A percentile compares a stretch with the other conserved stretches of the same genome.
Conservation (phyloP, 2,329 filamentous ascomycete genomes). For the Colletotrichum cereale region DNA sequence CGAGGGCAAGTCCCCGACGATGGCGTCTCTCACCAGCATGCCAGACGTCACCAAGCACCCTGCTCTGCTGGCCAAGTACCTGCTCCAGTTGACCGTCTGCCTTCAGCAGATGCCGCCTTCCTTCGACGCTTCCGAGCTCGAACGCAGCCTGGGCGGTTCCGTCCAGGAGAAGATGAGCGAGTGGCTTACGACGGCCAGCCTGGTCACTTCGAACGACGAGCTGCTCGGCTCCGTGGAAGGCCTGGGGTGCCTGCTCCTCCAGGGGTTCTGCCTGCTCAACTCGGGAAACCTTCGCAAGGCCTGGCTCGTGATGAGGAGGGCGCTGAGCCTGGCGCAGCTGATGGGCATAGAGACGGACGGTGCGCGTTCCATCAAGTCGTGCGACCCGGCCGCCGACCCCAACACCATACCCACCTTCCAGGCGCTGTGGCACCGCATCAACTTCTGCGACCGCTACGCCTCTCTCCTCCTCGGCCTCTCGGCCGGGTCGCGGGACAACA, state of each 20-base stretch:
- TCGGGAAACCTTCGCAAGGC: conserved; percentile 66
- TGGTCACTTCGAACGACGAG: conserved; percentile 65
- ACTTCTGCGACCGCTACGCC: conserved; percentile 62
- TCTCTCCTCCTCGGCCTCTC: conserved; percentile 65
- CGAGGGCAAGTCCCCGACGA: conserved; percentile 48
- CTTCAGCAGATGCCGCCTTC: conserved; percentile 59
- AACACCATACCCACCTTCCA: conserved; percentile 30
- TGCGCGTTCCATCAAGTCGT: conserved; percentile 52
- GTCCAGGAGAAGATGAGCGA: conserved; percentile 47
- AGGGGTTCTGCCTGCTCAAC: conserved; percentile 64
- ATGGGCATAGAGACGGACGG: conserved; percentile 60
- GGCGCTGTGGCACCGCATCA: conserved; percentile 63
- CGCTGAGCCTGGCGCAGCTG: conserved; percentile 63
- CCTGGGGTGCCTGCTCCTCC: conserved; percentile 63
- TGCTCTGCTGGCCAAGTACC: conserved; percentile 59
- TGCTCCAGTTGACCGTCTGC: conserved; percentile 60
- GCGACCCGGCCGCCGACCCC: conserved; percentile 52
- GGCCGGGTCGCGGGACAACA: conserved; percentile 56
- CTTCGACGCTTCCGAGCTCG: conserved; percentile 46
- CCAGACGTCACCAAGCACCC: conserved; percentile 58
- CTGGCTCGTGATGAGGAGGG: conserved; percentile 65
- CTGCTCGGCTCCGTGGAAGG: conserved; percentile 65
- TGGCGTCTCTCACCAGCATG: conserved; percentile 44
- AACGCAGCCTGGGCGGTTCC: conserved; percentile 44
- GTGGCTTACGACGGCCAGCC: conserved; percentile 50